These are phyloP conservation scores for Lepidium aucheri DNA, from an alignment of 345 rosid species.

Conservation along the genomic window DNA sequence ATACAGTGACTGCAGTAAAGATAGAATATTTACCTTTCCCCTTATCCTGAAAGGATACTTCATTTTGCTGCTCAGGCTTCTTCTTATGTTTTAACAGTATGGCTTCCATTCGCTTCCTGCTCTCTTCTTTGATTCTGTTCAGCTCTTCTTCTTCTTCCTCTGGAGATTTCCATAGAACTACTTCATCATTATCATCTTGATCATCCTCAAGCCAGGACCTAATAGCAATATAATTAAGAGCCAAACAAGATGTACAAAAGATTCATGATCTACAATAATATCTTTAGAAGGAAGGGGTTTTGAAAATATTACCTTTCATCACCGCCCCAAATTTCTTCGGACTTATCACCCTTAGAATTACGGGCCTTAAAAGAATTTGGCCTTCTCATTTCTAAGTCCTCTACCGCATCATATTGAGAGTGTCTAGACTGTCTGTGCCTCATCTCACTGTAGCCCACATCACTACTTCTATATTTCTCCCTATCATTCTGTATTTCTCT, in stretches of 20 bases:
- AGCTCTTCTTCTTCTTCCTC: slow-evolving; percentile 84
- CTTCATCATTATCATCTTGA: slow-evolving; percentile 59
- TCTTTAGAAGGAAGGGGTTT: background rate
- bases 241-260: background rate
- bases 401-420: slow-evolving; percentile 26
- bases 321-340: slow-evolving; percentile 21
- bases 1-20: background rate
- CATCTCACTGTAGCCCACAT: slow-evolving; percentile 26
- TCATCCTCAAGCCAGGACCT: slow-evolving; percentile 50
- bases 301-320: slow-evolving; percentile 34
- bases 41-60: slow-evolving; percentile 22
- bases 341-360: slow-evolving; percentile 28
- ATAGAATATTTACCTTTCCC: slow-evolving; percentile 36
- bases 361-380: slow-evolving; percentile 21
- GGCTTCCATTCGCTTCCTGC: slow-evolving; percentile 78
- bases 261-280: background rate
- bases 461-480: slow-evolving; percentile 28
- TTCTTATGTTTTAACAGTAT: slow-evolving; percentile 67
- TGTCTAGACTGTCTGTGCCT: slow-evolving; percentile 26
- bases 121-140: slow-evolving; percentile 81
- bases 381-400: slow-evolving; percentile 23
- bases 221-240: slow-evolving; percentile 2
- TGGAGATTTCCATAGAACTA: slow-evolving; percentile 45
- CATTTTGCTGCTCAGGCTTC: slow-evolving; percentile 44
- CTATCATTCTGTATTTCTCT: slow-evolving; percentile 35